phyloP scores from a whole-genome alignment of 2,329 filamentous ascomycete genomes.

The Penicillium sp. region DNA sequence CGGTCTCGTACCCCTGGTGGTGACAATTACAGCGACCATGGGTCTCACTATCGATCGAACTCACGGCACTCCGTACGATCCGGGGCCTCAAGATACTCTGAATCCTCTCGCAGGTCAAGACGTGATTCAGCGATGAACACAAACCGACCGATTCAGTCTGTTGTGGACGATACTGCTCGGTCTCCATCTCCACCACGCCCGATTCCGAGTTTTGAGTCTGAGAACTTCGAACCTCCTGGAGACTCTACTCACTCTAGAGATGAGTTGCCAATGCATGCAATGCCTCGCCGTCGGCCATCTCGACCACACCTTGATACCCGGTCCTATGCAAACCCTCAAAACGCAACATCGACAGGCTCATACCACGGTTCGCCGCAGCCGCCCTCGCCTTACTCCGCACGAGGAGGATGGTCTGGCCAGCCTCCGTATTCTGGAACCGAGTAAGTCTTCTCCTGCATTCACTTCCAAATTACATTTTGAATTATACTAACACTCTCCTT shows the following conservation, averaged over 20 bases:
- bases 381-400: constrained; percentile 58
- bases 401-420: constrained; percentile 54
- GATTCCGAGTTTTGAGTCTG: constrained; percentile 33
- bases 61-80: constrained; percentile 37
- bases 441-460: constrained; percentile 39
- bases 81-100: constrained; percentile 30
- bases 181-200: constrained; percentile 37
- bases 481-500: constrained; percentile 37
- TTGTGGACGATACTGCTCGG: constrained; percentile 24
- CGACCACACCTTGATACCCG: constrained; percentile 44
- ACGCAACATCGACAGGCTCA: constrained; percentile 53
- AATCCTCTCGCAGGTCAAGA: constrained; percentile 23
- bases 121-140: constrained; percentile 27
- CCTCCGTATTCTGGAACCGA: constrained; percentile 44
- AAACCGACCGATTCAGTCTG: constrained; percentile 29
- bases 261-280: constrained; percentile 33
- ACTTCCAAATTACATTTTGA: neutral
- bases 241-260: constrained; percentile 34
- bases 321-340: constrained; percentile 57
- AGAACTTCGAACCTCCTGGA: constrained; percentile 27
- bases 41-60: constrained; percentile 30
- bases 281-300: constrained; percentile 36
- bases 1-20: constrained; percentile 29
- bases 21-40: constrained; percentile 26
- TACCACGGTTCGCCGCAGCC: constrained; percentile 61